A percentile compares a stretch with the other conserved stretches of the same genome.
Evolutionary conservation across 140 eudicot genomes (phyloP).

Genomic region (Anethum foeniculum): DNA sequence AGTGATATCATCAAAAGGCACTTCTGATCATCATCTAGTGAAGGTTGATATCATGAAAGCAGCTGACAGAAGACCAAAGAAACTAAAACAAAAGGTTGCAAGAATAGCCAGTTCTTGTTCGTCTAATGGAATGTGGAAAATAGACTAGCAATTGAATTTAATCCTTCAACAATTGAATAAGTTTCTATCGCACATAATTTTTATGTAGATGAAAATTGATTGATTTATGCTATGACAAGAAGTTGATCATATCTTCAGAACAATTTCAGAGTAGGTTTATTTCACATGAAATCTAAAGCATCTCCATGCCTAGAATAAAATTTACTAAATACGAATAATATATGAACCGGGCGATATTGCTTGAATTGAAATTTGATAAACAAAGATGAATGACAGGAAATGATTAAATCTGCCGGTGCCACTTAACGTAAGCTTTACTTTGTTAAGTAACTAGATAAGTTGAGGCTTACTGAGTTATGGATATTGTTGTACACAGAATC

Average conservation of each 20-base stretch:
- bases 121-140: conserved; percentile 27
- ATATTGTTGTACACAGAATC: not conserved
- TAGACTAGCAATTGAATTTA: conserved; percentile 12
- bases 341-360: not conserved
- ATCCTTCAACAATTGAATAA: not conserved
- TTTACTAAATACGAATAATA: too few species aligned
- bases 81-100: conserved; percentile 29
- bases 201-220: not conserved
- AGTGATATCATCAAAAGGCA: conserved; percentile 81
- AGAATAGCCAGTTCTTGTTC: conserved; percentile 29
- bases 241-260: not conserved
- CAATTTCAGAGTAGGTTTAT: not conserved
- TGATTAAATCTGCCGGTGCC: not conserved
- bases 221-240: not conserved
- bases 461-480: not conserved
- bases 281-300: not conserved
- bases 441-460: not conserved
- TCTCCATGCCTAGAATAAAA: not conserved
- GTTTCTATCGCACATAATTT: not conserved
- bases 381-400: not conserved
- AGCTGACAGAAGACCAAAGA: conserved; percentile 27
- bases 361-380: not conserved
- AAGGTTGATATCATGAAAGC: conserved; percentile 58
- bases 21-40: conserved; percentile 87
- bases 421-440: not conserved